These are phyloP conservation scores for Arachis monticola DNA, from an alignment of 331 rosid species.

Conservation along the genomic window DNA sequence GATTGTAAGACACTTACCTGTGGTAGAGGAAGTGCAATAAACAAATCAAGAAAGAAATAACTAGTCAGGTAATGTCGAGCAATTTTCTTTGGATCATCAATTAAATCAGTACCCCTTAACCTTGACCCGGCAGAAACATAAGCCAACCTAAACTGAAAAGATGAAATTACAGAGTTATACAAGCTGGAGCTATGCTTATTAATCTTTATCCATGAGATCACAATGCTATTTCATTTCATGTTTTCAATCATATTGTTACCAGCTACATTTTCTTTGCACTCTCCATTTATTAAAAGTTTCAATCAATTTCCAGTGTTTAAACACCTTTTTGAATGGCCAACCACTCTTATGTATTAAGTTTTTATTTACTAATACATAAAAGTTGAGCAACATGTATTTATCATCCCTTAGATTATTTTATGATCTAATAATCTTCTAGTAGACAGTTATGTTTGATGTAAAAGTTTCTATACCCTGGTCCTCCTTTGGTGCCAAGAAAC, in stretches of 20 bases:
- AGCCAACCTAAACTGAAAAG: slow-evolving; percentile 74
- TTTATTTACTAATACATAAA: not conserved
- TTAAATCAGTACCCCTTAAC: slow-evolving; percentile 72
- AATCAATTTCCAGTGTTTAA: not conserved
- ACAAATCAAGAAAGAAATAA: slow-evolving; percentile 56
- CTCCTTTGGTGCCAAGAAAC: slow-evolving; percentile 9
- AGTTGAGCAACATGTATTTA: slow-evolving; percentile 5
- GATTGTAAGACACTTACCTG: slow-evolving; percentile 43
- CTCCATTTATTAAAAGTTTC: slow-evolving; percentile 4
- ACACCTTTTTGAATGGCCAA: not conserved
- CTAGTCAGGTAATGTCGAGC: slow-evolving; percentile 58
- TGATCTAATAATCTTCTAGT: not conserved
- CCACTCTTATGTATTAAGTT: slow-evolving; percentile 1
- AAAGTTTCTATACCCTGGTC: not conserved
- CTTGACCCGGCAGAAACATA: slow-evolving; percentile 71
- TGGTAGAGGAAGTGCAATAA: slow-evolving; percentile 66
- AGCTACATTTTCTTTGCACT: not conserved
- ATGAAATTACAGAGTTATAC: slow-evolving; percentile 7
- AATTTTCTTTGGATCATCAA: slow-evolving; percentile 65
- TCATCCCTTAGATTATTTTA: not conserved
- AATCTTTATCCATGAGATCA: not conserved
- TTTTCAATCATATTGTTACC: not conserved
- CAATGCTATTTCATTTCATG: not conserved
- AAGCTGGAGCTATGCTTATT: not conserved
- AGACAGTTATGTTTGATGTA: not conserved